Percentiles rank a stretch among this genome's conserved stretches.
These are phyloP conservation scores for Nigrospora osmanthi DNA, from an alignment of 2,329 filamentous ascomycete genomes.

Conservation along the genomic window DNA sequence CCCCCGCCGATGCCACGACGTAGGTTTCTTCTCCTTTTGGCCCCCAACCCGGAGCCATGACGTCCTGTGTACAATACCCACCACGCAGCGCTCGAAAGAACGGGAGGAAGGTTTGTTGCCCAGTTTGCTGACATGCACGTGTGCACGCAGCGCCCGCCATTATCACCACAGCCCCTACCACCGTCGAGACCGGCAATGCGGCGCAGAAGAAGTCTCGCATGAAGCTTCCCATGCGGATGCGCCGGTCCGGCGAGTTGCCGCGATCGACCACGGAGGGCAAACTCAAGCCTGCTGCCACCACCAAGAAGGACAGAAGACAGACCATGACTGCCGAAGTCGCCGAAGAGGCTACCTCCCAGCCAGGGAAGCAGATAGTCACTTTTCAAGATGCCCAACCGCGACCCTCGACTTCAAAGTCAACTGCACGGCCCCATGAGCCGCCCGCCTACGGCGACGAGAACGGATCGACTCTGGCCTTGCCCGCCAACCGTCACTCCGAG, in stretches of 20 bases:
- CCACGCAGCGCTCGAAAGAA: too few relatives aligned
- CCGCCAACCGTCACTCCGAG: constrained; percentile 64
- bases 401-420: constrained; percentile 20
- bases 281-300: constrained; percentile 7
- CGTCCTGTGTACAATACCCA: neutral
- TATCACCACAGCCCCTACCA: constrained; percentile 85
- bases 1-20: constrained; percentile 51
- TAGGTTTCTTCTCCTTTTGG: constrained; percentile 26
- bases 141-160: constrained; percentile 55
- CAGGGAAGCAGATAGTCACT: constrained; percentile 37
- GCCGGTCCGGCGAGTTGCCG: constrained; percentile 41
- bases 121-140: neutral
- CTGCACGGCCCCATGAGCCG: constrained; percentile 21
- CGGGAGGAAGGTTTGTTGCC: too few relatives aligned
- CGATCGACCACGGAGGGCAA: constrained; percentile 23
- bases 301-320: constrained; percentile 33
- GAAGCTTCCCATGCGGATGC: constrained; percentile 43
- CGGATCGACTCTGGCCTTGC: constrained; percentile 54
- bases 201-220: constrained; percentile 50
- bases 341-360: constrained; percentile 24
- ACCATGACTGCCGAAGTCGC: constrained; percentile 24
- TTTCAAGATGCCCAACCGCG: constrained; percentile 47
- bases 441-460: constrained; percentile 55
- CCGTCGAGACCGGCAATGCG: constrained; percentile 38
- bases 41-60: neutral